Conservation (phyloP, 2,329 filamentous ascomycete genomes). For the Talaromyces sp. region DNA sequence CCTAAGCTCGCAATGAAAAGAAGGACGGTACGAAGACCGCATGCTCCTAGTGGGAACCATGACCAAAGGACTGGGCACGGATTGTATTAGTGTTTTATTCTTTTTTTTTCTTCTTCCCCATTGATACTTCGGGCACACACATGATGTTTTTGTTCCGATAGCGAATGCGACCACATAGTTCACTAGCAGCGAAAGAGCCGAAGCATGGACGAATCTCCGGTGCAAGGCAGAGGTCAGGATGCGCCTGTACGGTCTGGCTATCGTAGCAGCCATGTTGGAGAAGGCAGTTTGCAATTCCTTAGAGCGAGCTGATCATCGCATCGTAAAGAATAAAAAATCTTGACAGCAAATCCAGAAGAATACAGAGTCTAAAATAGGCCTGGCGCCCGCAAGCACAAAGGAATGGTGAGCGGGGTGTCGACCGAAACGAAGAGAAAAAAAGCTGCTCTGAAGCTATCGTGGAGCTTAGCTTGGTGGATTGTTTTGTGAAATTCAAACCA, state of each 20-base stretch:
- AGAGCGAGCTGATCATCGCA: slow-evolving; percentile 5
- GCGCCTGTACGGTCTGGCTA: slow-evolving; percentile 65
- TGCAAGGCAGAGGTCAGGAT: slow-evolving; percentile 87
- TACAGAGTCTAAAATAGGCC: neutral
- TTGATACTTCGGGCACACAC: slow-evolving; percentile 46
- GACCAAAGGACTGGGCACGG: slow-evolving; percentile 65
- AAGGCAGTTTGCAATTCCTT: slow-evolving; percentile 4
- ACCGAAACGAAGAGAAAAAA: neutral
- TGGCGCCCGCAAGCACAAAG: neutral
- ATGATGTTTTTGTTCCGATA: slow-evolving; percentile 64
- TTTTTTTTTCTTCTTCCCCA: neutral
- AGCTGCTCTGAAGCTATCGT: slow-evolving; percentile 7
- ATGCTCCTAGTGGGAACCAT: slow-evolving; percentile 76
- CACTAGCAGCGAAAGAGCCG: slow-evolving; percentile 62
- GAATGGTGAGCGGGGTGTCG: neutral
- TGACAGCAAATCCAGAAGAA: neutral
- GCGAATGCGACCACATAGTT: slow-evolving; percentile 70
- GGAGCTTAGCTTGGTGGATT: slow-evolving; percentile 5
- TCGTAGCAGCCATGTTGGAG: slow-evolving; percentile 32
- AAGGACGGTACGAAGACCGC: slow-evolving; percentile 68
- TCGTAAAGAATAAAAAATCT: neutral
- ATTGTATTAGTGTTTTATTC: slow-evolving; percentile 1
- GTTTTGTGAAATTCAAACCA: slow-evolving; percentile 13
- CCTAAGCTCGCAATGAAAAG: slow-evolving; percentile 72
- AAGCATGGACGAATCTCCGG: slow-evolving; percentile 76